Base-by-base conservation (phyloP, 768 basidiomycete genomes). In the Trametes cingulata region DNA sequence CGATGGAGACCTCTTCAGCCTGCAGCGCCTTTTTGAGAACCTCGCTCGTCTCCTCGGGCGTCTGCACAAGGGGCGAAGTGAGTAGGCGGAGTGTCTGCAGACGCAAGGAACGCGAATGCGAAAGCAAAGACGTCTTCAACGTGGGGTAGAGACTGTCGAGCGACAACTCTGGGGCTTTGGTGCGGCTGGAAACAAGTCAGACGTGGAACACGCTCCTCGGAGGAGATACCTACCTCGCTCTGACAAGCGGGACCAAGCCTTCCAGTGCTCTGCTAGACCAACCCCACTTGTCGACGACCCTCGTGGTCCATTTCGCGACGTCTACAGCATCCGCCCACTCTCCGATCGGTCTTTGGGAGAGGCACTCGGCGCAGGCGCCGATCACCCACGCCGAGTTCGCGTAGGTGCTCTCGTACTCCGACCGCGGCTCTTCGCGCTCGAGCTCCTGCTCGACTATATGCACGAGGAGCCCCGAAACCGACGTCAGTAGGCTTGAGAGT, bases 1-100 rank as follows among this genome's bases (percentile, higher is more conserved):
- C 89, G 36, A 97, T 70, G 2, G 90, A 76, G 5, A 90, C 85
- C 59, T 91, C 84, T 69, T 99, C 97, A 2, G 88, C 91, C 60
- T 88, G 85, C 22, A 94, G 70, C 68, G 90, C 90, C 25, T 82
- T 80, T 65, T 83, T 83, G 19, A 90, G 63, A 0, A 87, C 79
- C 22, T 87, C 87, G 15, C 75, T 69, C 14, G 77, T 75, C 42
- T 78, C 80, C 0, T 76, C 69, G 1, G 78, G 71, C 0, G 75
- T 67, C 35, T 78, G 68, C 6, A 88, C 75, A 10, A 84, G 67
- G 3, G 77, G 75, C 1, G 85, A 85, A 5, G 78, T 73, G 15
- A 92, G 82, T 7, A 95, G 74, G 22, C 83, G 81, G 7, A 97
- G 79, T 0, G 85, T 77, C 19, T 82, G 77, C 1, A 88, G 75